phyloP scores from a whole-genome alignment of 305 asterid genomes.

The Fraxinus greggii region DNA sequence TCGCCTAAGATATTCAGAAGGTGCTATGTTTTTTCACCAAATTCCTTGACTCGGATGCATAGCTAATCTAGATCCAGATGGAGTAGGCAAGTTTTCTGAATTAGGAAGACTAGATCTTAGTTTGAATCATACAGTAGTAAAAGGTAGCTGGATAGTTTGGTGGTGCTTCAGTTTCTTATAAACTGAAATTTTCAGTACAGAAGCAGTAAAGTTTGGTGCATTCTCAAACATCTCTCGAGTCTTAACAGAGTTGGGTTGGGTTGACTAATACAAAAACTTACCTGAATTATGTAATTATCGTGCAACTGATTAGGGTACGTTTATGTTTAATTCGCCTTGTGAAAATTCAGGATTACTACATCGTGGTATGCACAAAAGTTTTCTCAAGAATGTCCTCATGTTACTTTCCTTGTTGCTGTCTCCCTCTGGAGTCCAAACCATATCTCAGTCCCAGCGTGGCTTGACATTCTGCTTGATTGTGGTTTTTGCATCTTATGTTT shows the following conservation, averaged over 20 bases:
- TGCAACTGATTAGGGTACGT: not conserved
- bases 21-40: slow-evolving; percentile 20
- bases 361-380: not conserved
- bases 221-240: not conserved
- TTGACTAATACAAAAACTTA: not conserved
- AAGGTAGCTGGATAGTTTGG: not conserved
- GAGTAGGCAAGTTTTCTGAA: slow-evolving; percentile 1
- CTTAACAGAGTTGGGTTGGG: not conserved
- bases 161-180: not conserved
- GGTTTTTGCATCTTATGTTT: not conserved
- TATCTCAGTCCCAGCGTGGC: not conserved
- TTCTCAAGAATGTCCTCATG: not conserved
- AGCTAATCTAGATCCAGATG: slow-evolving; percentile 1
- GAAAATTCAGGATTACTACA: not conserved
- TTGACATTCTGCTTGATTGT: not conserved
- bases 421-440: not conserved
- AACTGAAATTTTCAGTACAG: not conserved
- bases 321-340: not conserved
- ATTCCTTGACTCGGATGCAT: not conserved
- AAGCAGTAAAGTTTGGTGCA: not conserved
- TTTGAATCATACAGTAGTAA: not conserved
- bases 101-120: slow-evolving; percentile 1
- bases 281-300: not conserved
- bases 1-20: slow-evolving; percentile 12
- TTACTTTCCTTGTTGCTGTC: not conserved